Conservation (phyloP, 2,329 filamentous ascomycete species). For the Fusarium secorum region DNA sequence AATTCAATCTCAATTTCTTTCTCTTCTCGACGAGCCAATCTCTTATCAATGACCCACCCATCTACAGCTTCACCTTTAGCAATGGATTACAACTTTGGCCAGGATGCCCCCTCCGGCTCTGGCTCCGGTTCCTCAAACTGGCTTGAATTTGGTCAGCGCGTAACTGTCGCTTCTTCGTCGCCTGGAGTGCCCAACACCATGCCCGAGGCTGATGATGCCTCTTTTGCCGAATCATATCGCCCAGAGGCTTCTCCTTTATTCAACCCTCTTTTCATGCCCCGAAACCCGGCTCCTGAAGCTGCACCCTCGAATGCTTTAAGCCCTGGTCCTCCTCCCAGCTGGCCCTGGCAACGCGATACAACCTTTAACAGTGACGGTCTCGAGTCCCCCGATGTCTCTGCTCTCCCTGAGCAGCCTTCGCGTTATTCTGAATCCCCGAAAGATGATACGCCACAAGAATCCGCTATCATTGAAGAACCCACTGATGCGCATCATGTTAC, state of each 20-base stretch:
- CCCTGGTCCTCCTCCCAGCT: slow-evolving; percentile 12
- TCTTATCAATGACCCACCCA: not conserved
- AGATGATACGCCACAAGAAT: not conserved
- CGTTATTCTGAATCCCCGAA: slow-evolving; percentile 14
- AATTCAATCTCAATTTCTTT: slow-evolving; percentile 1
- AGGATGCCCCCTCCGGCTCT: slow-evolving; percentile 20
- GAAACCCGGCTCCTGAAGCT: slow-evolving; percentile 8
- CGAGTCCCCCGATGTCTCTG: slow-evolving; percentile 15
- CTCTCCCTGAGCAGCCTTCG: not conserved
- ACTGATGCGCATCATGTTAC: not conserved
- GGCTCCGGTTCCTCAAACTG: slow-evolving; percentile 27
- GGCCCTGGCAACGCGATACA: slow-evolving; percentile 33
- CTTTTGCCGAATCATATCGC: slow-evolving; percentile 40
- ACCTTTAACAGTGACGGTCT: slow-evolving; percentile 1
- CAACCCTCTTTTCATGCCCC: slow-evolving; percentile 26
- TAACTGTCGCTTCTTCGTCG: slow-evolving; percentile 26
- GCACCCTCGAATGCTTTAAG: slow-evolving; percentile 3
- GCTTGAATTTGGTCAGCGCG: slow-evolving; percentile 32
- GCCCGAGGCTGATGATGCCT: slow-evolving; percentile 26
- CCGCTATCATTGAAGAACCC: not conserved
- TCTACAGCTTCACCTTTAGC: not conserved
- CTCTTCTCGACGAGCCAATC: not conserved
- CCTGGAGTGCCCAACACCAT: slow-evolving; percentile 19
- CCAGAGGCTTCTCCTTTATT: slow-evolving; percentile 38
- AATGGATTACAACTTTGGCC: slow-evolving; percentile 35